Evolutionary conservation across 352 stramenopile species (phyloP).

Genomic region (Globisporangium alternatum): DNA sequence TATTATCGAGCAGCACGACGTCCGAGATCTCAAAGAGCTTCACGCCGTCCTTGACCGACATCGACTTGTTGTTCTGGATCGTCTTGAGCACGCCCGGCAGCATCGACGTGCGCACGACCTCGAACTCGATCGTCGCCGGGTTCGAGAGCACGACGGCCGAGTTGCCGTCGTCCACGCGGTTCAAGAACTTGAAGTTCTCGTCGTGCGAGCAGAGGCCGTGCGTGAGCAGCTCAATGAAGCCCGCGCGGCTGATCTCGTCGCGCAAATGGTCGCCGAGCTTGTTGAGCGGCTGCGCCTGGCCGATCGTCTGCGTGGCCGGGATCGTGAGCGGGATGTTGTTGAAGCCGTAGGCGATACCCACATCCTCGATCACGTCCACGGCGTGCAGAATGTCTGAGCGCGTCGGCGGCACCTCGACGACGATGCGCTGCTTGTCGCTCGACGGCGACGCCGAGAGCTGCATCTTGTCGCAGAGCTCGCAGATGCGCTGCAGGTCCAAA

Average conservation of each 20-base stretch:
- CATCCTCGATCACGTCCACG: constrained; percentile 99
- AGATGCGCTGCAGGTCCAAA: constrained; percentile 88
- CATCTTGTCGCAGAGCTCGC: constrained; percentile 97
- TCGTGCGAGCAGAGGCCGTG: constrained; percentile 96
- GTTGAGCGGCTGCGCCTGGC: constrained; percentile 96
- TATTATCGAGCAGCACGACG: constrained; percentile 95
- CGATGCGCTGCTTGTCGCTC: constrained; percentile 66
- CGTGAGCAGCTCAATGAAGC: constrained; percentile 98
- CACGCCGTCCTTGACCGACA: constrained; percentile 95
- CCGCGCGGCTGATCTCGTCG: constrained; percentile 96
- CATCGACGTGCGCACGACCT: constrained; percentile 98
- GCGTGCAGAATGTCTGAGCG: constrained; percentile 98
- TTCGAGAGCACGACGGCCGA: constrained; percentile 96
- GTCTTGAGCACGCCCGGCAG: constrained; percentile 98
- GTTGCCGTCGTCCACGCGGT: constrained; percentile 73
- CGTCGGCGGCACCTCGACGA: constrained; percentile 96
- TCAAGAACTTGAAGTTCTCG: constrained; percentile 97
- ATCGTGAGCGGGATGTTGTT: constrained; percentile 98
- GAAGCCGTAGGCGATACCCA: constrained; percentile 99
- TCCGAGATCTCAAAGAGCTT: constrained; percentile 99
- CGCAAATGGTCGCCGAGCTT: constrained; percentile 97
- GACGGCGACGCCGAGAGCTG: constrained; percentile 91
- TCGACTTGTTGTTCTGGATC: constrained; percentile 97
- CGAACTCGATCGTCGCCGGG: constrained; percentile 98
- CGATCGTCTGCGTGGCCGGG: constrained; percentile 95